A percentile compares a stretch with the other conserved stretches of the same genome.
Conservation (phyloP, 2,329 filamentous ascomycete species). For the Paraphaeosphaeria minitans region DNA sequence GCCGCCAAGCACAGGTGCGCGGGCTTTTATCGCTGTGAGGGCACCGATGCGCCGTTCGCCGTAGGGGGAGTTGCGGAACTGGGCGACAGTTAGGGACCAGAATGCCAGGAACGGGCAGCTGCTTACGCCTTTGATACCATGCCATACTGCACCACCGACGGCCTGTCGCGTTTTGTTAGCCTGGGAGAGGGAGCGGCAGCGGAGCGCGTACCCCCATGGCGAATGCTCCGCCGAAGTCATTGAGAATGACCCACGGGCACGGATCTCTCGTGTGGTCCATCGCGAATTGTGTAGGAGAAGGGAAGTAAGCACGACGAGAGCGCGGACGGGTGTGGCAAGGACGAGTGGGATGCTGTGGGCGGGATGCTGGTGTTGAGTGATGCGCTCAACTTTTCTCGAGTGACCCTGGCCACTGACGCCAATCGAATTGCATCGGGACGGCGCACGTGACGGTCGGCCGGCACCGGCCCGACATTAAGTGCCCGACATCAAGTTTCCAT, state of each 20-base stretch:
- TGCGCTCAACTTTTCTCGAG: slow-evolving; percentile 39
- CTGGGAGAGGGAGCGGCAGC: slow-evolving; percentile 4
- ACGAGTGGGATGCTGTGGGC: slow-evolving; percentile 49
- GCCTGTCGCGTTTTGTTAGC: slow-evolving; percentile 34
- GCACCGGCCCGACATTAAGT: slow-evolving; percentile 16
- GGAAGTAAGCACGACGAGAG: not conserved
- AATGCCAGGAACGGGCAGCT: not conserved
- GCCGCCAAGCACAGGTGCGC: slow-evolving; percentile 91
- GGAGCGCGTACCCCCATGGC: slow-evolving; percentile 81
- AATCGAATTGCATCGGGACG: not conserved
- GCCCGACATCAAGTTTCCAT: slow-evolving; percentile 1
- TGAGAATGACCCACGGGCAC: slow-evolving; percentile 94
- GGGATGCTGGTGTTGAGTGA: slow-evolving; percentile 26
- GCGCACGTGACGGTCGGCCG: slow-evolving; percentile 14
- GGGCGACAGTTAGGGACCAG: slow-evolving; percentile 15
- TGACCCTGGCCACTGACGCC: slow-evolving; percentile 18
- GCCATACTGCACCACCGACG: slow-evolving; percentile 72
- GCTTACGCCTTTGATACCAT: slow-evolving; percentile 91
- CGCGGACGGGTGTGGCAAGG: slow-evolving; percentile 12
- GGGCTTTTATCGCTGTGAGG: slow-evolving; percentile 95
- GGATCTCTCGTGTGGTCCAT: slow-evolving; percentile 98
- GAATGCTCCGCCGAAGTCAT: slow-evolving; percentile 97
- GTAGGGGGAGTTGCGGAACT: slow-evolving; percentile 60
- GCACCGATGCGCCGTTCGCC: slow-evolving; percentile 94
- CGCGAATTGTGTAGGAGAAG: slow-evolving; percentile 14